Conservation (phyloP, 495 filamentous ascomycete species). For the Hyphodiscus hymeniophilus region DNA sequence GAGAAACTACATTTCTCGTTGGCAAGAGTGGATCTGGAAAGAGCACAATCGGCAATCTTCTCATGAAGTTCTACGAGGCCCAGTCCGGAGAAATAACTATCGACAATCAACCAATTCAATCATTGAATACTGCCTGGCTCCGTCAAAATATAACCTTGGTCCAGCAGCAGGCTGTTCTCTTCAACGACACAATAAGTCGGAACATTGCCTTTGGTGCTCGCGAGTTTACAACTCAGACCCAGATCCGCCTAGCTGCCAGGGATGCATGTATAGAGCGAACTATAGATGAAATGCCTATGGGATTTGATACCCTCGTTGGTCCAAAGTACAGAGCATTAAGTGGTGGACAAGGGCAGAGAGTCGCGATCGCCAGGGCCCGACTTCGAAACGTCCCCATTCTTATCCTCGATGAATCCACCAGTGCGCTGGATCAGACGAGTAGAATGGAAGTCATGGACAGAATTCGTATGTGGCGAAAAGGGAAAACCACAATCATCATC, state of each 20-base stretch:
- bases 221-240: conserved; percentile 37
- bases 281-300: conserved; percentile 61
- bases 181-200: conserved; percentile 70
- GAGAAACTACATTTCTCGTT: conserved; percentile 72
- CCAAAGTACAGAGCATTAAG: conserved; percentile 62
- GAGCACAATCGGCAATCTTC: conserved; percentile 75
- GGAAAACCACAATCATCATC: conserved; percentile 83
- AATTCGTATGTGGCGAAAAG: conserved; percentile 64
- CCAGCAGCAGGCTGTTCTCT: conserved; percentile 75
- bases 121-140: conserved; percentile 63
- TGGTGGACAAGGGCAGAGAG: conserved; percentile 75
- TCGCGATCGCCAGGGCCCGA: conserved; percentile 66
- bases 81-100: conserved; percentile 57
- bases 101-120: conserved; percentile 55
- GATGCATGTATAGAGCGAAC: conserved; percentile 67
- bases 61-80: conserved; percentile 69
- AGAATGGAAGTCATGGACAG: conserved; percentile 61
- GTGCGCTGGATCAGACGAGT: conserved; percentile 66
- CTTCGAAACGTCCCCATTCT: conserved; percentile 75
- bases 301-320: conserved; percentile 67
- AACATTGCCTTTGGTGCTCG: conserved; percentile 73
- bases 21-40: conserved; percentile 90
- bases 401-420: conserved; percentile 85
- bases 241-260: conserved; percentile 50
- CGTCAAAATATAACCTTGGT: conserved; percentile 72